Evolutionary conservation across 805 yeast species (phyloP).

Genomic region (Torulaspora quercuum): DNA sequence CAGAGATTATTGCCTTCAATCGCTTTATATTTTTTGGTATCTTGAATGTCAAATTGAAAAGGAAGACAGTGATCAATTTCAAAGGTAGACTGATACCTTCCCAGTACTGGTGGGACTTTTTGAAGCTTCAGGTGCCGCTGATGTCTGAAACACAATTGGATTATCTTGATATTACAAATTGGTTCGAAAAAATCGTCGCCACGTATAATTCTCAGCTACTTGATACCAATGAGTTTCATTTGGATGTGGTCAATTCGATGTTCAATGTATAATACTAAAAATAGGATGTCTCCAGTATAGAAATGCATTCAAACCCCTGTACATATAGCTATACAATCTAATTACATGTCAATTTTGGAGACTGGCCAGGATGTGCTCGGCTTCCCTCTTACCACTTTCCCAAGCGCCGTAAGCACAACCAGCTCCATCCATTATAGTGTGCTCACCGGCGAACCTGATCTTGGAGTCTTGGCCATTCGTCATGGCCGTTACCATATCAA

Average conservation of each 20-base stretch:
- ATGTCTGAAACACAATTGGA: slow-evolving; percentile 25
- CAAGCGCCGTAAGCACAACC: slow-evolving; percentile 94
- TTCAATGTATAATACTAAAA: slow-evolving; percentile 8
- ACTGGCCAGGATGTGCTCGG: slow-evolving; percentile 36
- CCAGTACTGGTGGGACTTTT: slow-evolving; percentile 36
- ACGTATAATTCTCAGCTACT: slow-evolving; percentile 21
- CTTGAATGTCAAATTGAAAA: slow-evolving; percentile 24
- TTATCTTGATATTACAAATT: slow-evolving; percentile 23
- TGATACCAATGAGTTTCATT: slow-evolving; percentile 13
- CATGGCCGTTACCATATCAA: slow-evolving; percentile 57
- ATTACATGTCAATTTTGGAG: not conserved
- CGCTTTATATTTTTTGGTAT: slow-evolving; percentile 29
- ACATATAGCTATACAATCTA: too few species aligned
- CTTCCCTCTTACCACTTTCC: slow-evolving; percentile 65
- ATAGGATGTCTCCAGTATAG: slow-evolving; percentile 3
- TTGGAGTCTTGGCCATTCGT: slow-evolving; percentile 51
- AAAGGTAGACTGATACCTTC: slow-evolving; percentile 33
- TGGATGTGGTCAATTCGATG: slow-evolving; percentile 10
- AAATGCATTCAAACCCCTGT: too few species aligned
- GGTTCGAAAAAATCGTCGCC: slow-evolving; percentile 30
- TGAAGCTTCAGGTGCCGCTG: slow-evolving; percentile 28
- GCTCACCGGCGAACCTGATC: slow-evolving; percentile 88
- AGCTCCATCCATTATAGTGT: slow-evolving; percentile 78
- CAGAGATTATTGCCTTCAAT: slow-evolving; percentile 29
- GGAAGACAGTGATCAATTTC: slow-evolving; percentile 29